A percentile compares a stretch with the other conserved stretches of the same genome.
phyloP scores from a whole-genome alignment of 257 asterid species.

The Fraxinus cuspidata region DNA sequence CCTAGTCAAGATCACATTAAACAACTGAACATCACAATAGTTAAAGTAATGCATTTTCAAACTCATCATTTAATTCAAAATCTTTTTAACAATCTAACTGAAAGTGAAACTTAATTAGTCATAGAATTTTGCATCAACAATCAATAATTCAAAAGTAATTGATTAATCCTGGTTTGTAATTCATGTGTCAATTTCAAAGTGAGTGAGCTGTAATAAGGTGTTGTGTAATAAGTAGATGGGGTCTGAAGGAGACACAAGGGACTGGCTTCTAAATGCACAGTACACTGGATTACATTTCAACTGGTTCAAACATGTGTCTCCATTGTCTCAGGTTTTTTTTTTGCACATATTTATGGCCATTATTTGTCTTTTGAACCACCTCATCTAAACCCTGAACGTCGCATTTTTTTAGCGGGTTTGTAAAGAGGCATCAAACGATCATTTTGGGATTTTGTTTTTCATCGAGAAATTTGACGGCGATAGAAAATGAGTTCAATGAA shows the following conservation, averaged over 20 bases:
- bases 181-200: neutral
- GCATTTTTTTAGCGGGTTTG: neutral
- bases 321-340: slow-evolving; percentile 22
- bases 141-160: neutral
- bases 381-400: neutral
- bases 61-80: slow-evolving; percentile 7
- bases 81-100: slow-evolving; percentile 1
- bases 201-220: slow-evolving; percentile 27
- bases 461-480: neutral
- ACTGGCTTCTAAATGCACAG: slow-evolving; percentile 37
- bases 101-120: slow-evolving; percentile 3
- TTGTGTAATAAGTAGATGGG: slow-evolving; percentile 43
- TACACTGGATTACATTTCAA: slow-evolving; percentile 28
- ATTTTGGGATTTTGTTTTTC: neutral
- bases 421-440: neutral
- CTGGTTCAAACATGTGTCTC: slow-evolving; percentile 20
- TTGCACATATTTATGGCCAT: slow-evolving; percentile 25
- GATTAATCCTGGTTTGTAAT: neutral
- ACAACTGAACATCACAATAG: neutral
- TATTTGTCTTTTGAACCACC: neutral
- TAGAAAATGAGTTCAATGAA: too few relatives aligned
- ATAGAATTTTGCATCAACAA: neutral
- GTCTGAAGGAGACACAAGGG: slow-evolving; percentile 39
- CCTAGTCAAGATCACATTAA: too few relatives aligned
- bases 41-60: neutral